A percentile compares a stretch with the other conserved stretches of the same genome.
Conservation (phyloP, 73 alveolate genomes). For the Blepharisma stoltei region DNA sequence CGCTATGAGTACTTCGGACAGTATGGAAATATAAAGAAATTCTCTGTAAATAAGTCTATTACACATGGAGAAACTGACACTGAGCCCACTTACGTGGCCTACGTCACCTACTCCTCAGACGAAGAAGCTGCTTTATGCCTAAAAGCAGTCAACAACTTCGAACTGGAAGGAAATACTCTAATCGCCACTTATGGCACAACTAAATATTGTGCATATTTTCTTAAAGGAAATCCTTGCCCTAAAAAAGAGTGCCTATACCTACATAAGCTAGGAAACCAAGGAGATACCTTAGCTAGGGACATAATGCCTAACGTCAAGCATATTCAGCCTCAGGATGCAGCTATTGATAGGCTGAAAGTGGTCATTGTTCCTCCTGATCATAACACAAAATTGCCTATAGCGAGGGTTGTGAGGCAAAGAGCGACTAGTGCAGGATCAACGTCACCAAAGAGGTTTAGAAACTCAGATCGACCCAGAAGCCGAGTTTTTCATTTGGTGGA, state of each 20-base stretch:
- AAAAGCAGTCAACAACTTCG: constrained; percentile 62
- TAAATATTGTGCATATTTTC: constrained; percentile 75
- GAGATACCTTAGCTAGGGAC: constrained; percentile 30
- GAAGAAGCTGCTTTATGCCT: constrained; percentile 70
- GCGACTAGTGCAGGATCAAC: not conserved
- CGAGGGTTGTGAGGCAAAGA: not conserved
- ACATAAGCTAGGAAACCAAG: constrained; percentile 33
- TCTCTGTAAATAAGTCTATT: constrained; percentile 43
- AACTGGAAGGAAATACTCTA: constrained; percentile 59
- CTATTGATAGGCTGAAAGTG: not conserved
- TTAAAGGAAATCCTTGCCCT: constrained; percentile 61
- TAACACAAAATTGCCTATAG: not conserved
- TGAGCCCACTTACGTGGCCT: constrained; percentile 58
- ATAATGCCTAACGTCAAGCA: not conserved
- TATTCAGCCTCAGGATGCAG: constrained; percentile 5
- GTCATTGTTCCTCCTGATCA: not conserved
- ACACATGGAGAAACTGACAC: constrained; percentile 36
- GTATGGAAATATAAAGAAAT: constrained; percentile 61
- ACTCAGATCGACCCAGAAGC: not conserved
- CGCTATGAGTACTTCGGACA: constrained; percentile 80
- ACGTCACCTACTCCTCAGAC: constrained; percentile 68
- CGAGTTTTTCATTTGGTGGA: not conserved
- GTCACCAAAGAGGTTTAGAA: not conserved
- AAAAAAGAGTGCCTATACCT: constrained; percentile 64
- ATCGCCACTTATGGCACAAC: constrained; percentile 84